These are phyloP conservation scores for Mycena rosella DNA, from an alignment of 768 basidiomycete species.

Conservation along the genomic window DNA sequence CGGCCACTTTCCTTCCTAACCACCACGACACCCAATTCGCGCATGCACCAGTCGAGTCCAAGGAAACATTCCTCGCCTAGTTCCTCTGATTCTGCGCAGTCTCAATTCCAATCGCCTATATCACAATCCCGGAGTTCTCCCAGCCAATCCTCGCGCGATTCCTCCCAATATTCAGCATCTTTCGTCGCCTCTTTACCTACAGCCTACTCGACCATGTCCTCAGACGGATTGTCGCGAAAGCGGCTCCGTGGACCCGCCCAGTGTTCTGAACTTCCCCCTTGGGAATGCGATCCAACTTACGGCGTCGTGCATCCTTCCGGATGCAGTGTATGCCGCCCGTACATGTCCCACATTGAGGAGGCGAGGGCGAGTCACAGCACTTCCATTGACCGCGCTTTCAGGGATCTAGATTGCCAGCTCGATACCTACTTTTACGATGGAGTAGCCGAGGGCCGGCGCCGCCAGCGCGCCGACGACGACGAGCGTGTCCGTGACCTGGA, in stretches of 20 bases:
- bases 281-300: constrained; percentile 55
- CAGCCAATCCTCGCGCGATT: constrained; percentile 22
- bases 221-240: constrained; percentile 29
- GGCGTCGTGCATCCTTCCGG: constrained; percentile 56
- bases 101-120: constrained; percentile 27
- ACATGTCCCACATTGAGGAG: constrained; percentile 56
- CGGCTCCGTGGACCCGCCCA: constrained; percentile 27
- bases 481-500: constrained; percentile 50
- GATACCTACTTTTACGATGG: constrained; percentile 56
- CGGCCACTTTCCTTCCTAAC: too few relatives aligned
- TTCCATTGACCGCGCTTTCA: constrained; percentile 56
- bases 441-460: constrained; percentile 53
- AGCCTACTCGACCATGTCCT: constrained; percentile 21
- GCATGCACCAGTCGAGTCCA: background rate
- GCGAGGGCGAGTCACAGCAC: constrained; percentile 50
- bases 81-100: background rate
- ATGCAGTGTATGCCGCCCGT: constrained; percentile 52
- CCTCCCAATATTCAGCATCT: constrained; percentile 17
- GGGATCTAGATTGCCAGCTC: constrained; percentile 53
- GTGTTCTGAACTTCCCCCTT: constrained; percentile 41
- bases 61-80: background rate
- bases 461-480: constrained; percentile 54
- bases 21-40: background rate
- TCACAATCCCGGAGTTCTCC: constrained; percentile 34
- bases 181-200: constrained; percentile 21